phyloP scores from a whole-genome alignment of 129 eudicot genomes.

The Rutidosis leptorrhynchoides region DNA sequence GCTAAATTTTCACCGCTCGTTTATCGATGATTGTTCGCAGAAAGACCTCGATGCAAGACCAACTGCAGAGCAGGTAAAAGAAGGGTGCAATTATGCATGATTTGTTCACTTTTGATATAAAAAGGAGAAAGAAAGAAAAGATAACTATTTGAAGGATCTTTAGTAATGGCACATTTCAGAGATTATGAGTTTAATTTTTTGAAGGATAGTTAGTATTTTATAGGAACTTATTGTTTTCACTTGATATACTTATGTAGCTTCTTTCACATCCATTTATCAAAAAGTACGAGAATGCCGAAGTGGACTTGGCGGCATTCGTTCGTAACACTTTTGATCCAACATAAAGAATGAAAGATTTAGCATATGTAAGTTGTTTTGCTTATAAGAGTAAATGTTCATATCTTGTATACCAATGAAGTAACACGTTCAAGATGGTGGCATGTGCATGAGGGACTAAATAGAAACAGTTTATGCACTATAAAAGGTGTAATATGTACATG shows the following conservation, averaged over 20 bases:
- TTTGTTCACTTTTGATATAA: background rate
- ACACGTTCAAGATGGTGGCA: background rate
- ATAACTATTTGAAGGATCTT: background rate
- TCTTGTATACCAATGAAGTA: constrained; percentile 6
- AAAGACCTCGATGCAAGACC: constrained; percentile 93
- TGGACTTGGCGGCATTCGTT: constrained; percentile 73
- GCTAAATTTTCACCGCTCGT: constrained; percentile 74
- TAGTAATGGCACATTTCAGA: background rate
- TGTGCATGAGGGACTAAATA: background rate
- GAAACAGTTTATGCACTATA: constrained; percentile 1
- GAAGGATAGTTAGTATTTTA: background rate
- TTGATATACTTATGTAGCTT: constrained; percentile 48
- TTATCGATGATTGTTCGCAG: constrained; percentile 80
- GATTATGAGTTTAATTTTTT: background rate
- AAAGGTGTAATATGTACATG: background rate
- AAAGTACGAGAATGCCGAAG: constrained; percentile 50
- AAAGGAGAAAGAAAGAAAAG: too few species aligned
- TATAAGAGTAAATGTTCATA: constrained; percentile 8
- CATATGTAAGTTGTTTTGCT: constrained; percentile 64
- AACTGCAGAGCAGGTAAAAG: constrained; percentile 87
- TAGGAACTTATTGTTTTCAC: constrained; percentile 13
- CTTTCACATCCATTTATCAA: constrained; percentile 79
- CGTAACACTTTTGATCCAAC: constrained; percentile 85
- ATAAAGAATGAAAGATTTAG: constrained; percentile 90
- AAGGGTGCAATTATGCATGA: background rate